These are phyloP conservation scores for Blastocystis sp. DNA, from an alignment of 352 stramenopile genomes.

Conservation along the genomic window DNA sequence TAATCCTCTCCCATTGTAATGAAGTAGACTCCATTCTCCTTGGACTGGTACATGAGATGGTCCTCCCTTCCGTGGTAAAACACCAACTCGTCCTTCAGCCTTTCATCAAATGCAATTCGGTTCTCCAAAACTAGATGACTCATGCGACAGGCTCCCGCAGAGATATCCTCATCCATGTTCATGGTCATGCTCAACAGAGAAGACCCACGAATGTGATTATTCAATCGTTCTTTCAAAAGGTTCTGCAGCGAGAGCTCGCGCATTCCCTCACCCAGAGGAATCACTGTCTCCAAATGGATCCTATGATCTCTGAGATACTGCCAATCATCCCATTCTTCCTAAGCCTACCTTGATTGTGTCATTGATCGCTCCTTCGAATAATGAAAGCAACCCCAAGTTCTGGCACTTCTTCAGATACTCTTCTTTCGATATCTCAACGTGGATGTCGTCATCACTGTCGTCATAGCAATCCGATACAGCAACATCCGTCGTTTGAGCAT, in stretches of 20 bases:
- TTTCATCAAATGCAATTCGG: not conserved
- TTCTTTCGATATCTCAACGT: not conserved
- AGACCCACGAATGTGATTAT: not conserved
- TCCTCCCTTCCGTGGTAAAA: not conserved
- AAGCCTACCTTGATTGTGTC: not conserved
- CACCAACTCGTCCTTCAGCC: not conserved
- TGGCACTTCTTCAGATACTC: not conserved
- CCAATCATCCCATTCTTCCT: not conserved
- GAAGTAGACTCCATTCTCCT: not conserved
- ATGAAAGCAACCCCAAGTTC: not conserved
- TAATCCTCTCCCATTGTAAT: not conserved
- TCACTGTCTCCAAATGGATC: not conserved
- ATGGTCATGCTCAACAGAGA: not conserved
- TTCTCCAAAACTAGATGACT: not conserved
- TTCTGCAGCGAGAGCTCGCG: not conserved
- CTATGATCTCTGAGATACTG: not conserved
- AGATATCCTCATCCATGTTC: slow-evolving; percentile 20
- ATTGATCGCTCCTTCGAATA: not conserved
- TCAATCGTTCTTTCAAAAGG: not conserved
- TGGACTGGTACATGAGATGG: not conserved
- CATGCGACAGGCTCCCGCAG: not conserved
- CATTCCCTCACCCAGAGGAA: slow-evolving; percentile 4
- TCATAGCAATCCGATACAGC: not conserved
- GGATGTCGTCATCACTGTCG: not conserved
- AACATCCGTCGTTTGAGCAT: not conserved